These are phyloP conservation scores for Neofusicoccum ribis DNA, from an alignment of 2,329 filamentous ascomycete genomes.

Conservation along the genomic window DNA sequence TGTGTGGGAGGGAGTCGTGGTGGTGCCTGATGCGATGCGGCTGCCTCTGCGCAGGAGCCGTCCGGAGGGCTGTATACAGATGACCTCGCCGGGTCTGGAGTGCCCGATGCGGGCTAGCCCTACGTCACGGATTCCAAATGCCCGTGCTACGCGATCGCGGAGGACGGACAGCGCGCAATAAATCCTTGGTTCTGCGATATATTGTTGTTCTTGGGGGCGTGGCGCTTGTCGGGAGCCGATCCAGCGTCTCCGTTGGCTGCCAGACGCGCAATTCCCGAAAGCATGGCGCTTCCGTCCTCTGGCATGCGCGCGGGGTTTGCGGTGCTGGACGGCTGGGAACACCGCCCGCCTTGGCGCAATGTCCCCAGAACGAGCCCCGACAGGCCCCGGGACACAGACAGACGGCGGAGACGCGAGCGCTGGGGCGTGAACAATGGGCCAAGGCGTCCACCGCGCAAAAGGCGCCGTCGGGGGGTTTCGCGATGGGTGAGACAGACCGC, in stretches of 20 bases:
- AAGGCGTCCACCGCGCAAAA: neutral
- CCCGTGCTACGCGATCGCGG: conserved; percentile 3
- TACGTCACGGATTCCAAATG: conserved; percentile 15
- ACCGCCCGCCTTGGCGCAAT: neutral
- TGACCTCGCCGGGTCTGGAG: neutral
- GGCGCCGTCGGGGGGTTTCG: neutral
- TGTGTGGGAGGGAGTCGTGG: neutral
- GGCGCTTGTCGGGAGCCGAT: neutral
- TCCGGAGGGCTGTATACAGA: conserved; percentile 1
- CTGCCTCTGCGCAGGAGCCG: neutral
- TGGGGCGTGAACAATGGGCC: neutral
- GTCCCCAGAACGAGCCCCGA: neutral
- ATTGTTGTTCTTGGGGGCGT: neutral
- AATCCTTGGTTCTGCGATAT: conserved; percentile 2
- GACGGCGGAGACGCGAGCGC: neutral
- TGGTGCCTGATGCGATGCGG: neutral
- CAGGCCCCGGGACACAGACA: neutral
- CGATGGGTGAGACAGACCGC: neutral
- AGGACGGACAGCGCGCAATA: neutral
- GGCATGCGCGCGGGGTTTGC: neutral
- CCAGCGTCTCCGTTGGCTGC: neutral
- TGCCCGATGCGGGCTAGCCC: conserved; percentile 12
- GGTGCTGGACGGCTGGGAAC: too few relatives aligned
- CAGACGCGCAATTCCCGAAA: neutral
- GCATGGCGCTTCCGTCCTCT: neutral